Base-by-base conservation (phyloP, 2,329 filamentous ascomycete species). In the Aureobasidium sp. region DNA sequence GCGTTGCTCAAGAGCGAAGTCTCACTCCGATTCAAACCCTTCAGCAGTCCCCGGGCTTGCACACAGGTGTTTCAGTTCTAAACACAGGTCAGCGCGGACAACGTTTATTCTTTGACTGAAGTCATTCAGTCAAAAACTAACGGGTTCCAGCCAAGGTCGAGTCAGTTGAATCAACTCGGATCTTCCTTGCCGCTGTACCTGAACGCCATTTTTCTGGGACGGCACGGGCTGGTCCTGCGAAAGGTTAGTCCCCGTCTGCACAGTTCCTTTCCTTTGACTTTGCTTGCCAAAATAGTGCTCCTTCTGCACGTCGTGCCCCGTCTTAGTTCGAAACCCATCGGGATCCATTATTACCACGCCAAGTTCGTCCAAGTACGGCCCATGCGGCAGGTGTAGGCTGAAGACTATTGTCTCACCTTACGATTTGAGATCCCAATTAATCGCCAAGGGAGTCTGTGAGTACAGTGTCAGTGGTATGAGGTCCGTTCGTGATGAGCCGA, bases 251-350 rank as follows among this genome's bases (percentile, higher is more conserved):
- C 30, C 42, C 42, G 32, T 47, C 54, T 15, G 29, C n/a, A 32
- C n/a, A 25, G 41, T 47, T n/a, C 44, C 29, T 30, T 29, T 5
- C 44, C 21, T 48, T 48, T 58, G n/a, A 29, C 21, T 48, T 58
- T 58, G 10, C n/a, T 27, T 47, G 41, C 54, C 54, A 47, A 48
- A 58, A 58, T 48, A 48, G 54, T 48, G 54, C 54, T 32, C 54
- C 54, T 9, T 57, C 9, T 57, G 53, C 41, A 44, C 42, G 32
- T 25, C 36, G 29, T 57, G 53, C 53, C 25, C 42, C 25, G 45
- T 47, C 21, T 37, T 39, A 39, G 21, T 32, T 39, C 37, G 41
- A 58, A 58, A 48, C 54, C 30, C 32, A 39, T 15, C 11, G 21
- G 42, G 42, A 48, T 48, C 54, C 54, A 47, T 58, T 16, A 37